Conservation (phyloP, 345 rosid species). For the Cardamine occulta region DNA sequence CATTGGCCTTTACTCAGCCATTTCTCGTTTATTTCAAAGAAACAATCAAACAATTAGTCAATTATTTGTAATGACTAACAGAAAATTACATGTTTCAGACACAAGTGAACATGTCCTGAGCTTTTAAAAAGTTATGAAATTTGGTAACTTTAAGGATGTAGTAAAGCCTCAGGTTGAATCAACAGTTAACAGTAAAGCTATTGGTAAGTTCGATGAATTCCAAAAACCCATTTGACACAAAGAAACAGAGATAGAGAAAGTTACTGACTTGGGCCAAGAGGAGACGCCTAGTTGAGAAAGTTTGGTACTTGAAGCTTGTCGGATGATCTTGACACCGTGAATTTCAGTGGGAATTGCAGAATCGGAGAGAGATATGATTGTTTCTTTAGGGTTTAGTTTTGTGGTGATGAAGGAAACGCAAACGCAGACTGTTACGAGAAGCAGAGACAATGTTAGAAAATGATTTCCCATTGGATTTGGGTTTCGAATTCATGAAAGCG, state of each 20-base stretch:
- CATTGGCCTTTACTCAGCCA: neutral
- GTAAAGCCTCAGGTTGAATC: neutral
- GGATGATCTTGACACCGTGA: slow-evolving; percentile 44
- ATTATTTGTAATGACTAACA: neutral
- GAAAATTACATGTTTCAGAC: neutral
- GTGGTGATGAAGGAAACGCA: slow-evolving; percentile 39
- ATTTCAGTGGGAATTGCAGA: slow-evolving; percentile 19
- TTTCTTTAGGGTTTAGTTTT: slow-evolving; percentile 33
- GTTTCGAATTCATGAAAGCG: neutral
- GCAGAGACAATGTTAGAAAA: slow-evolving; percentile 18
- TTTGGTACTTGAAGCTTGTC: slow-evolving; percentile 30
- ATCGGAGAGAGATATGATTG: slow-evolving; percentile 16
- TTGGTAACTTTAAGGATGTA: neutral
- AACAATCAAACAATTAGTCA: neutral
- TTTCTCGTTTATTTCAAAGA: no score
- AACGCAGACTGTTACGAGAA: slow-evolving; percentile 37
- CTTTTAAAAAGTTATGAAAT: neutral
- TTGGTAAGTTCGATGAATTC: neutral
- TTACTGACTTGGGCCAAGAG: slow-evolving; percentile 42
- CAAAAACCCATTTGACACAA: neutral
- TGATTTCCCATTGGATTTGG: slow-evolving; percentile 32
- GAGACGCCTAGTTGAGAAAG: slow-evolving; percentile 38
- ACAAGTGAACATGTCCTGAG: slow-evolving; percentile 12
- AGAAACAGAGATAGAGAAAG: slow-evolving; percentile 24
- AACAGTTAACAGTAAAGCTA: neutral